Evolutionary conservation across 805 yeast species (phyloP), one percentile per base, ranked within the genome.

Genomic region (Zygotorulaspora danielsina): DNA sequence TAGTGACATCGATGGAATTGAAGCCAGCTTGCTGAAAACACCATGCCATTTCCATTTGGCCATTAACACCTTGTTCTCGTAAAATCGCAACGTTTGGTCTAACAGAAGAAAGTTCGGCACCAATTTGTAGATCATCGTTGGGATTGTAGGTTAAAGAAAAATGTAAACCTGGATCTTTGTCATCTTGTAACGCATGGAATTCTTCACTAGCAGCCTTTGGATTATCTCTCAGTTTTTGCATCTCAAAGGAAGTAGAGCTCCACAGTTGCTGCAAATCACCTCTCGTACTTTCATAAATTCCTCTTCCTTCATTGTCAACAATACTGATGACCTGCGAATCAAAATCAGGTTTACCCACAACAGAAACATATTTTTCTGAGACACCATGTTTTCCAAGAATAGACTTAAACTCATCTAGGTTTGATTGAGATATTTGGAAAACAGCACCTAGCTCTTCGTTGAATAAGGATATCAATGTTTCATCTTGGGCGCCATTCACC

Each of bases 11-110:
- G 44, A 85, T 78, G n/a, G 89, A 73, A 15, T 79, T 87, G 64
- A 93, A 93, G 0, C 98, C 98, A 24, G 97, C 96, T 63, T 81
- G 87, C 61, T 81, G 81, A 75, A 93, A 88, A 49, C 90, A 77
- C 86, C 94, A 89, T 2, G 97, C 97, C 97, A 93, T 89, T 69
- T 93, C 98, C 73, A 84, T 85, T 62, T 90, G 96, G 24, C 97
- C 95, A 64, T 93, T 93, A 40, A 93, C 96, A 69, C 98, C 98
- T 69, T 93, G 98, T 63, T 93, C 98, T 69, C 98, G 84, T 56
- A 93, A 72, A 41, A 93, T 88, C 28, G 97, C 98, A 50, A 93
- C 97, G 65, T 79, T 83, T 36, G 98, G 98, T 57, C 70, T 78
- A 4, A 25, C 34, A 11, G 35, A 19, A 3, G 49, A 36, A 21